phyloP scores from a whole-genome alignment of 805 yeast species.

The Ogataea sp. region DNA sequence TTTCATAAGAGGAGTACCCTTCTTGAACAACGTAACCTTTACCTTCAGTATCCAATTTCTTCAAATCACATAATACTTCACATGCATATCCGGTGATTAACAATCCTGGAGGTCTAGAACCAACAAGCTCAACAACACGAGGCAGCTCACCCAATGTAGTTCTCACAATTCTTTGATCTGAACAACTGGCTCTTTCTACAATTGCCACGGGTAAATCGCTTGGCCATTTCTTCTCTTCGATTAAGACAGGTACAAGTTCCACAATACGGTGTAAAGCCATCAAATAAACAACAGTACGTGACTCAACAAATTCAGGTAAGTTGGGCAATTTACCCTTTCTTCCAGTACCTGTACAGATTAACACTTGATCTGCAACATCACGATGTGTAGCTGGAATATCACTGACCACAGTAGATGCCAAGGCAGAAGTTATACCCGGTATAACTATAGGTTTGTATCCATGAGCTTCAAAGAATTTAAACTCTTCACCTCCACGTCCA shows the following conservation, averaged over 20 bases:
- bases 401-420: slow-evolving; percentile 79
- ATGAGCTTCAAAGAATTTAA: slow-evolving; percentile 50
- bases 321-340: slow-evolving; percentile 75
- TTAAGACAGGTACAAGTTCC: slow-evolving; percentile 41
- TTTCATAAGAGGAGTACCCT: slow-evolving; percentile 9
- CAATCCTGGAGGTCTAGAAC: slow-evolving; percentile 90
- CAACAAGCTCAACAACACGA: slow-evolving; percentile 65
- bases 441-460: slow-evolving; percentile 70
- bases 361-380: slow-evolving; percentile 85
- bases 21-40: slow-evolving; percentile 18
- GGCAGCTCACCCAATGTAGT: slow-evolving; percentile 62
- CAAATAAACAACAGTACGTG: slow-evolving; percentile 78
- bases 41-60: slow-evolving; percentile 4
- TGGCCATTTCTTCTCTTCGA: slow-evolving; percentile 53
- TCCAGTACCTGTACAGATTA: slow-evolving; percentile 93
- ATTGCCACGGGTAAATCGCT: slow-evolving; percentile 69
- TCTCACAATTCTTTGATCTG: slow-evolving; percentile 81
- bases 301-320: slow-evolving; percentile 61
- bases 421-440: slow-evolving; percentile 86
- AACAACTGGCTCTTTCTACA: slow-evolving; percentile 87
- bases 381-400: slow-evolving; percentile 88
- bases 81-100: slow-evolving; percentile 79
- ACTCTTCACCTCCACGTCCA: slow-evolving; percentile 96
- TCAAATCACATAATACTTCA: slow-evolving; percentile 16
- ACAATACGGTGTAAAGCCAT: slow-evolving; percentile 82